Evolutionary conservation across 2,329 filamentous ascomycete genomes (phyloP).

Genomic region (Verticillium albo-atrum): DNA sequence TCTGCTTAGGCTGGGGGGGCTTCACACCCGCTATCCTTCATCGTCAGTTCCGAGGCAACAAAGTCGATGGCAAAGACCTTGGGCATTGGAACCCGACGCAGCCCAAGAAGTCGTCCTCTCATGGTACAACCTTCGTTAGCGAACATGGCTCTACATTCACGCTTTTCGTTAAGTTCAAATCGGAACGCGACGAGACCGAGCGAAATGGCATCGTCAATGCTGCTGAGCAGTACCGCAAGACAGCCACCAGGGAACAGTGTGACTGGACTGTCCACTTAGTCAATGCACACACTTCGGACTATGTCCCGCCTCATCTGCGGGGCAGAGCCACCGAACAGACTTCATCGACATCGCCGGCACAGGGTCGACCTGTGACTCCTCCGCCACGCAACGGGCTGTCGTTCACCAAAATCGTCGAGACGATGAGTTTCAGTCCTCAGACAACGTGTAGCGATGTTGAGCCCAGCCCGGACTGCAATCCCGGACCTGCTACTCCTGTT

Average conservation of each 20-base stretch:
- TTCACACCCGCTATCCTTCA: not conserved
- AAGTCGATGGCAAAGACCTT: not conserved
- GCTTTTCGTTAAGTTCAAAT: not conserved
- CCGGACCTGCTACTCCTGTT: too few relatives aligned
- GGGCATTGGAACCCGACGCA: not conserved
- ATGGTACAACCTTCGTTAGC: not conserved
- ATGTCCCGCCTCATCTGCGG: not conserved
- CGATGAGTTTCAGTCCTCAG: too few relatives aligned
- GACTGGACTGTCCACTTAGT: not conserved
- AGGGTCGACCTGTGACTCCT: too few relatives aligned
- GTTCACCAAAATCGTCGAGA: too few relatives aligned
- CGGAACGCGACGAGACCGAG: not conserved
- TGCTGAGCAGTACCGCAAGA: not conserved
- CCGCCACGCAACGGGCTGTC: too few relatives aligned
- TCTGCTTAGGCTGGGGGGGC: not conserved
- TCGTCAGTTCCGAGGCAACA: not conserved
- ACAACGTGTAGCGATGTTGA: too few relatives aligned
- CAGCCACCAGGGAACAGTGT: not conserved
- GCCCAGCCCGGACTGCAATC: too few relatives aligned
- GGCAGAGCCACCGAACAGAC: not conserved
- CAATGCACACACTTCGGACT: not conserved
- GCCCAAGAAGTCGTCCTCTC: not conserved
- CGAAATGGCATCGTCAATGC: not conserved
- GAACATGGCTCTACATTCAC: not conserved
- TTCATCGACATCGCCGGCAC: too few relatives aligned